Evolutionary conservation across 73 alveolate species (phyloP), one percentile per base, ranked within the genome.

Genomic region (Paramecium octaurelia): DNA sequence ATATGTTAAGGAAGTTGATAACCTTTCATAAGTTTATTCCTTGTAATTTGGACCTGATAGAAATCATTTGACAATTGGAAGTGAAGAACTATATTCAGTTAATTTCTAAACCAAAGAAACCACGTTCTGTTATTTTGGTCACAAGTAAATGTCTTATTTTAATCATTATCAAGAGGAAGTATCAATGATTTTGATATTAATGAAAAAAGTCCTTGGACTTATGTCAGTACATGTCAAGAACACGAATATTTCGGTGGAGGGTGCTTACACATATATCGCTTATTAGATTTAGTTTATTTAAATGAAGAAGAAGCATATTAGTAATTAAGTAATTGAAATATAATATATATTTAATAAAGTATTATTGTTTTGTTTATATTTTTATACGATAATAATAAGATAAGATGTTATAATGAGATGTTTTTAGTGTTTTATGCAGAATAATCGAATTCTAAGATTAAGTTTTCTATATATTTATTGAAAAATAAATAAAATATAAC

Each of bases 101-200:
- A 89, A 89, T 71, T 44, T 89, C 12, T 40, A 59, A 44, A 69
- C 50, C 29, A 83, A 89, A 89, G 75, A 89, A 44, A 77, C 91
- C 46, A 36, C 88, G 0, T 89, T 89, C 77, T 70, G 92, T 24
- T 83, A 89, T 73, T 89, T 44, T 29, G 94, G 94, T 10, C 88
- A 89, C 24, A 89, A 89, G 93, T 87, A 87, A 29, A 21, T 83
- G 8, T 12, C 34, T 16, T 16, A 42, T 43, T 2, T 29, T 58
- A 38, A 10, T 57, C 46, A 42, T 35, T 60, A 4, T 36, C 10
- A 21, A 87, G 93, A 27, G 94, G 94, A 6, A 83, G 70, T 40
- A 71, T 89, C 27, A 89, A 44, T 42, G 94, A 89, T 89, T 89
- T 89, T 89, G 94, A 89, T 43, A 70, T 77, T 21, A 89, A 89